Base-by-base conservation (phyloP, 805 yeast species). In the Hanseniaspora meyeri region DNA sequence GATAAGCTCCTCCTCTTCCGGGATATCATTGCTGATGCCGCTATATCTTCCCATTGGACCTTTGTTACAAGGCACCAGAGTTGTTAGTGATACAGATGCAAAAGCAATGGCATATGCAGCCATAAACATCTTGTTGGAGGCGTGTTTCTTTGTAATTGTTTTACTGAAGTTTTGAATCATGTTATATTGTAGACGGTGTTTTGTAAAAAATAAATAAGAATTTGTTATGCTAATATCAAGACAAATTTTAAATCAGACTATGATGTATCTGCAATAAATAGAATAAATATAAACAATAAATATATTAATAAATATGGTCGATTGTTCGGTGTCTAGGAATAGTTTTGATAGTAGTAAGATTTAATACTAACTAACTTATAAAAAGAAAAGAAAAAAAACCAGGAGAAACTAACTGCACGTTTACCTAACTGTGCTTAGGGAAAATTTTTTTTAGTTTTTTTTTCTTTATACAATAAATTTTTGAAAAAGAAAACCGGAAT, bases 101-200 rank as follows among this genome's bases (percentile, higher is more conserved):
- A 80, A 78, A 47, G 83, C 80, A n/a, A 80, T 76, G 11, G 82
- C 79, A 62, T 80, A 80, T 7, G 86, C 80, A 29, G 83, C 75
- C 58, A 77, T 70, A 68, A 80, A 81, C 58, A 81, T 63, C 49
- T 77, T 76, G 60, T 76, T 72, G 10, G 82, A 77, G 55, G 80
- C 68, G 62, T 70, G 73, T 62, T 73, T 76, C 65, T 82, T 74
- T 43, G 77, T 77, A 4, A 79, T 73, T 10, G 16, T 43, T 20
- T 52, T 52, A 10, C 24, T 38, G 12, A 52, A 31, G 6, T 24
- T 24, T 37, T 45, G 45, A 8, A 46, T 36, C 42, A 45, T 42
- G 38, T 27, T 52, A 16, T 12, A 40, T 5, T 43, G 16, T 34
- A 40, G 12, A 20, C 4, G 16, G 38, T 2, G n/a, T 36, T 24